Base-by-base conservation (phyloP, 23 red algal species). In the Gracilaria domingensis region DNA sequence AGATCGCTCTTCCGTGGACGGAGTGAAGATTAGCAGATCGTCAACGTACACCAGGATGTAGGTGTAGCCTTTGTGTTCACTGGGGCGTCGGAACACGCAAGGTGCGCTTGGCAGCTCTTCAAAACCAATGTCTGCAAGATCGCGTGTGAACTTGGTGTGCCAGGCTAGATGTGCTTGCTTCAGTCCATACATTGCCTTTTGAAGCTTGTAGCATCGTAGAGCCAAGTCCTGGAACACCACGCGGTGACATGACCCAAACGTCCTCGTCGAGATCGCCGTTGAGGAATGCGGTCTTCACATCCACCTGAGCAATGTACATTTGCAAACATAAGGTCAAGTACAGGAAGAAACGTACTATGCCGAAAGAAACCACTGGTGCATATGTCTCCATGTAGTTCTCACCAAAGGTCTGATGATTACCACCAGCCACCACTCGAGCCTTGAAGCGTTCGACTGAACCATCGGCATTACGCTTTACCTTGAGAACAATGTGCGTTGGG, bases 41-140 rank as follows among this genome's bases (percentile, higher is more conserved):
- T 84, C 80, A 33, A 84, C 80, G 32, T 84, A 84, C 25, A 84
- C 80, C 80, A 84, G 33, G 21, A 80, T 26, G 29, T 80, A 50
- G 1, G 50, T 11, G 28, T 80, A 25, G 2, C 36, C 34, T 42
- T 48, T 30, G 2, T 55, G 25, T 14, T 48, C 23, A 50, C 24
- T 51, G 8, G 13, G 5, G 1, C 66, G n/a, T 5, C 66, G 66
- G 18, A 71, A 71, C 30, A 71, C 66, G 35, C n/a, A 80, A 24
- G 42, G 36, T 17, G 75, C 75, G 17, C 38, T 80, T 11, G 45
- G 42, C 39, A 80, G 42, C 20, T 80, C 75, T 7, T 47, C 9
- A 6, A 80, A 50, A 32, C 50, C 37, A 39, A 12, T 55, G 23
- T 3, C 34, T 48, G 2, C 2, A 47, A 80, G 75, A 50, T 80